Evolutionary conservation across 2,329 filamentous ascomycete genomes (phyloP).

Genomic region (Penicillium sp.): DNA sequence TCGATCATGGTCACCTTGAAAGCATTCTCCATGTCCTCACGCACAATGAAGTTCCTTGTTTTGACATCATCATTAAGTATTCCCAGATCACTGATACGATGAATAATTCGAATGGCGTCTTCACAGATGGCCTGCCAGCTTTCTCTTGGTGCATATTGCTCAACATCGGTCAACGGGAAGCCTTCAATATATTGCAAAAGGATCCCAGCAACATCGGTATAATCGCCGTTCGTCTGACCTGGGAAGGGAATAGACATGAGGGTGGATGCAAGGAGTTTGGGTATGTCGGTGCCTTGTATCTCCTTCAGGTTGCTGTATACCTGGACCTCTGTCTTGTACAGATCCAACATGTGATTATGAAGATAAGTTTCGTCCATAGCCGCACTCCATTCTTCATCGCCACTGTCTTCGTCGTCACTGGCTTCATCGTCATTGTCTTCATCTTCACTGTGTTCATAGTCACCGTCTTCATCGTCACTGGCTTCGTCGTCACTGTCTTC

Average conservation of each 20-base stretch:
- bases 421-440: background rate
- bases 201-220: slow-evolving; percentile 3
- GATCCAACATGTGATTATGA: slow-evolving; percentile 7
- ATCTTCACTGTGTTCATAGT: background rate
- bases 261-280: slow-evolving; percentile 10
- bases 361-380: slow-evolving; percentile 19
- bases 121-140: too few species aligned
- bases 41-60: background rate
- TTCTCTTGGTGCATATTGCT: too few species aligned
- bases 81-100: too few species aligned
- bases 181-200: too few species aligned
- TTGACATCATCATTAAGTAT: too few species aligned
- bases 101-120: too few species aligned
- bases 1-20: slow-evolving; percentile 9
- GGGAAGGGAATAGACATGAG: background rate
- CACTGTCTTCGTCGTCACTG: background rate
- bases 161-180: too few species aligned
- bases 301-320: slow-evolving; percentile 16
- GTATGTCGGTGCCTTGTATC: slow-evolving; percentile 20
- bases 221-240: background rate
- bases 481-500: background rate
- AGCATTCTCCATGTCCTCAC: background rate
- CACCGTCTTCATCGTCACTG: background rate
- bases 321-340: slow-evolving; percentile 16
- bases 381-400: slow-evolving; percentile 7